Evolutionary conservation across 2,329 filamentous ascomycete genomes (phyloP), one percentile per base, ranked within the genome.

Genomic region (Colletotrichum somersetense): DNA sequence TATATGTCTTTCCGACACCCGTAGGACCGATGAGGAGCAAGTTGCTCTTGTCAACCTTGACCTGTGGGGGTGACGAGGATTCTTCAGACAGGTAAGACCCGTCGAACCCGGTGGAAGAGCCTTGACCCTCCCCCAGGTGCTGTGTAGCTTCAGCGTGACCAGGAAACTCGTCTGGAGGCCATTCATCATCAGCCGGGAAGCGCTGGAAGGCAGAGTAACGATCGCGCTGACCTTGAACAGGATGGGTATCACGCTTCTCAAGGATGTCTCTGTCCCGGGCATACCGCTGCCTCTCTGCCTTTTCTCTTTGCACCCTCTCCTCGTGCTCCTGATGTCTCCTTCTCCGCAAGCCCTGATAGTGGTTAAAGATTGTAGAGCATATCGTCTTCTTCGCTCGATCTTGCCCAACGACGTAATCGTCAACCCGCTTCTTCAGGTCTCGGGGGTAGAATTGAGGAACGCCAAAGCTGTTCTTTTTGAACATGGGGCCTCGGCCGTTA

Each of bases 381-480:
- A 98, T 91, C 18, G 95, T 93, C 81, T 97, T 97, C 86, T 99
- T 96, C 20, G 96, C 95, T 72, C 94, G 91, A 75, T 98, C 94
- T 81, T 99, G 96, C 52, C 96, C 96, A 5, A 99, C 96, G 1
- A 99, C 96, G 80, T 97, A 99, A 79, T 96, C 93, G 80, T 99
- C 96, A 42, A 98, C 90, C 77, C 96, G 93, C 78, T 94, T 91
- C 85, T 98, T 98, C 77, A 99, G 86, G 76, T 90, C 87, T 70
- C 88, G 85, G 2, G 90, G 90, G 66, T 91, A 92, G 79, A 91
- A 90, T 63, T 88, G 85, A 2, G 89, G 89, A 20, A 91, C 89
- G 66, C 89, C 89, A 75, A 89, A 88, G 66, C 81, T 87, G 67
- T 83, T 77, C 79, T 89, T 89, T 73, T 81, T 85, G 78, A 90